Base-by-base conservation (phyloP, 495 filamentous ascomycete genomes). In the Hyaloscypha variabilis region DNA sequence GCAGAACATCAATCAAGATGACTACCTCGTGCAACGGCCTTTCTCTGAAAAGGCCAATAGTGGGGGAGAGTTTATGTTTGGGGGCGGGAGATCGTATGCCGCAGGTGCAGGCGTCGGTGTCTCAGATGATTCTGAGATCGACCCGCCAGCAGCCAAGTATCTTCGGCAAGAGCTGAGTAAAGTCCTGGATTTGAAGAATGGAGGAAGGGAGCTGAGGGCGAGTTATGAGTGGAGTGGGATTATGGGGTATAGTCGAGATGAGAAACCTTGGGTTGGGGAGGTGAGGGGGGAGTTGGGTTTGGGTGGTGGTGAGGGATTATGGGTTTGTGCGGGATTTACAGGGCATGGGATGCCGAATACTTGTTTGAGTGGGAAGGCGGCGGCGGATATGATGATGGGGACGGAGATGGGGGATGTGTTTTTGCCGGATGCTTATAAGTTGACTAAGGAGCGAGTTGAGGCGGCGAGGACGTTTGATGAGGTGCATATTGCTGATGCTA, bases 261-360 rank as follows among this genome's bases (percentile, higher is more conserved):
- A 82, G 0, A 75, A 84, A 24, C 90, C 92, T 0, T 94, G 82
- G 87, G 90, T 91, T 21, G 87, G 86, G 0, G 75, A 73, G 25
- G 86, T 88, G 28, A 85, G 80, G 0, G 73, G 77, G 19, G 73
- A 76, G 3, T 65, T 80, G 17, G 74, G 74, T 25, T 69, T 79
- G 65, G 75, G 78, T 51, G 69, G 69, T 52, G 63, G 66, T 62
- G 51, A 71, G 2, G 79, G 80, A 3, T 74, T 89, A 58, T 90
- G 79, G 80, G 69, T 91, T 6, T 82, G 82, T 63, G 88, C 81
- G 10, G 88, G 83, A 13, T 91, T 87, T 71, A 86, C 83, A 39
- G 92, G 91, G 0, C 91, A 96, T 69, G 91, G 92, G 1, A 96
- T 96, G 92, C 90, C 91, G 5, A 88, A 90, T 70, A 86, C 86